Base-by-base conservation (phyloP, 345 rosid species). In the Dovyalis caffra region DNA sequence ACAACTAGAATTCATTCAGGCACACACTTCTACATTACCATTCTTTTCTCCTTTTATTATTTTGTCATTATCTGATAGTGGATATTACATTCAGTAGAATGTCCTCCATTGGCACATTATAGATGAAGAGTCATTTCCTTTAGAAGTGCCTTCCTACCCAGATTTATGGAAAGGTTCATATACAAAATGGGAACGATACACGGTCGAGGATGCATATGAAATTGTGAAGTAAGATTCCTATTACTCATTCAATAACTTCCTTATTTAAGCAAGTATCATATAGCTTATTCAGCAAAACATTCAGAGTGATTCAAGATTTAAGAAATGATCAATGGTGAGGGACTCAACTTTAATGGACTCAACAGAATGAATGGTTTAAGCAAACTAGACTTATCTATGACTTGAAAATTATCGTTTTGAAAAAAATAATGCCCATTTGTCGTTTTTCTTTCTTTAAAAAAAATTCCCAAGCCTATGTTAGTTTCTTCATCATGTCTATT, bases 61-160 rank as follows among this genome's bases (percentile, higher is more conserved):
- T 77, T 58, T 69, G 37, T 65, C 26, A 76, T 49, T 53, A 64
- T 79, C 82, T 85, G 80, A 78, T 76, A 32, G 32, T 82, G 81
- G 72, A 33, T 62, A 79, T 87, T 85, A 56, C 84, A 75, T 80
- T 83, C 74, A 68, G 87, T 88, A 95, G 99, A 95, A 95, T 79
- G 98, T 93, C 72, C 85, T 95, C 80, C 98, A 95, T 83, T 93
- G 97, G 99, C 99, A 95, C 87, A 91, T 95, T 68, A 88, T 95
- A 71, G 98, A 95, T 26, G 91, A 89, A 72, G 69, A 95, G 83
- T 88, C 99, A 66, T 95, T 95, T 87, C 99, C 99, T 77, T 70
- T 95, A 20, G 99, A 95, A 80, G 85, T 87, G 33, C 99, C 99
- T 31, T 63, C 93, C 49, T 90, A 84, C 84, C 96, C 96, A 74